Evolutionary conservation across 148 eudicot species (phyloP), one percentile per base, ranked within the genome.

Genomic region (Silene conica): DNA sequence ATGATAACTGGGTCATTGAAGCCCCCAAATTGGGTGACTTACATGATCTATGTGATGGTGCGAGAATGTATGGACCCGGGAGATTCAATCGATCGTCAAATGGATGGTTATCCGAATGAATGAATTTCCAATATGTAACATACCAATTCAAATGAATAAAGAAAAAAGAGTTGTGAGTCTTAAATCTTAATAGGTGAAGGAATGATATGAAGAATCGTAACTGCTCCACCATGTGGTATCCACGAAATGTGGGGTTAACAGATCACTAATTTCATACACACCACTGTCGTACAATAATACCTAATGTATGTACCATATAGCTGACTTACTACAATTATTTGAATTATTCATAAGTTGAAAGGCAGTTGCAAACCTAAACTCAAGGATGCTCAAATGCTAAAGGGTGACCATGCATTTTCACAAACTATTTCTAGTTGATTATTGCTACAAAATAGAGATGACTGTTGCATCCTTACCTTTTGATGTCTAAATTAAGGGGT

Each of bases 201-300:
- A 46, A 46, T 48, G 26, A 67, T 67, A n/a, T 38, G 69, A 48
- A 66, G 13, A 38, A 41, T 38, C 3, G 21, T 68, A 68, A 46
- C 69, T 58, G 38, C 71, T 55, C 18, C 43, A 59, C 72, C 79
- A 75, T 65, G 69, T 75, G 82, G 56, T 65, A 14, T 71, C 79
- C 70, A 74, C 41, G 31, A 54, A 13, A 20, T 31, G 73, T 65
- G 43, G 73, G 76, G 63, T 67, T 65, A 63, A 70, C 61, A 22
- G 76, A 21, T 55, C 71, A 62, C 58, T 25, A 16, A 12, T 38
- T 60, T 69, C 45, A 23, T 34, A 52, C 16, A 62, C 18, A 62
- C 23, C 12, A 71, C 58, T 56, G 76, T 34, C 54, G 65, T 46
- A 68, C 66, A 59, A 68, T 68, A 28, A 60, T 22, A 48, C 31